phyloP scores from a whole-genome alignment of 2,329 filamentous ascomycete species.

The Penicillium sp. region DNA sequence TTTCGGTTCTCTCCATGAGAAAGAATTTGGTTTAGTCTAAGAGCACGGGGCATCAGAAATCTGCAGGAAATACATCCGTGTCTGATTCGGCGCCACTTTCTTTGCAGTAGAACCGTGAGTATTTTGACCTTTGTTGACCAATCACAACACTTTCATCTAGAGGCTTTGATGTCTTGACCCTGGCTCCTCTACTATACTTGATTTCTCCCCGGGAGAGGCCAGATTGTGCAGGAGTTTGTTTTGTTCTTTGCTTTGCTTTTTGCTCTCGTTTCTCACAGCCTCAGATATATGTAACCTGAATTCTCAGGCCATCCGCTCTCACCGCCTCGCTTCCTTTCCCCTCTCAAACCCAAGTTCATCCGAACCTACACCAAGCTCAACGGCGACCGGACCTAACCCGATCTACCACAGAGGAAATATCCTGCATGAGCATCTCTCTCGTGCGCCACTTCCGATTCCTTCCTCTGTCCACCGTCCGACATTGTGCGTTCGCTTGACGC shows the following conservation, averaged over 20 bases:
- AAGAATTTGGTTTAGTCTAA: slow-evolving; percentile 1
- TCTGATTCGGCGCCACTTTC: slow-evolving; percentile 12
- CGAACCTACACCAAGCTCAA: slow-evolving; percentile 23
- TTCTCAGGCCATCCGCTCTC: slow-evolving; percentile 8
- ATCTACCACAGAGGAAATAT: slow-evolving; percentile 28
- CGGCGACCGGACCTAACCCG: slow-evolving; percentile 11
- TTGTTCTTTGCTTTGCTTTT: background rate
- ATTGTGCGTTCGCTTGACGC: slow-evolving; percentile 34
- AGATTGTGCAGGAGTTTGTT: background rate
- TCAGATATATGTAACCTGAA: slow-evolving; percentile 2
- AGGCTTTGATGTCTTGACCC: background rate
- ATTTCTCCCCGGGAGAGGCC: background rate
- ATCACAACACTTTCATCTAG: slow-evolving; percentile 18
- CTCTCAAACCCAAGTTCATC: slow-evolving; percentile 28
- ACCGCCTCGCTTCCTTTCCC: slow-evolving; percentile 28
- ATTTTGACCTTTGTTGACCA: slow-evolving; percentile 17
- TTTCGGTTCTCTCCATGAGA: background rate
- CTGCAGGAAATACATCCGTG: slow-evolving; percentile 6
- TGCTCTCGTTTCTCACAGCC: background rate
- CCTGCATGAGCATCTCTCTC: slow-evolving; percentile 30
- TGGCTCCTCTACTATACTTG: slow-evolving; percentile 3
- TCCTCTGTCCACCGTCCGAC: slow-evolving; percentile 13
- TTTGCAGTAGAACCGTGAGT: slow-evolving; percentile 10
- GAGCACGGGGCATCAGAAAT: slow-evolving; percentile 5
- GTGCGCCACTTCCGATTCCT: slow-evolving; percentile 25